Percentiles rank a stretch among this genome's conserved stretches.
Evolutionary conservation across 2,329 filamentous ascomycete species (phyloP).

Genomic region (Arthrobotrys conoides): DNA sequence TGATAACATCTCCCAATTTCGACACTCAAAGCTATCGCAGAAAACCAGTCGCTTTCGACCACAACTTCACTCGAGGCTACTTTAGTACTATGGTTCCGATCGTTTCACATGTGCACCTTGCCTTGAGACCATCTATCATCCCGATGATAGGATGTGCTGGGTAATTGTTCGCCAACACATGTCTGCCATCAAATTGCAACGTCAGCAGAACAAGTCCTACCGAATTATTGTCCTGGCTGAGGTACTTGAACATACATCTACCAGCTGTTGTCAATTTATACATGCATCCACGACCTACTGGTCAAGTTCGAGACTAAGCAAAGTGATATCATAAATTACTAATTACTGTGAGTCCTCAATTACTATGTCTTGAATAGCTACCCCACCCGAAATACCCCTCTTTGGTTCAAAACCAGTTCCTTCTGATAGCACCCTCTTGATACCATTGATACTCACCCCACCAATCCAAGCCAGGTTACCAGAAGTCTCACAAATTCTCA

Average conservation of each 20-base stretch:
- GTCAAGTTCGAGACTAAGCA: constrained; percentile 1
- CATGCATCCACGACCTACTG: background rate
- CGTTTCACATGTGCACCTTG: too few species aligned
- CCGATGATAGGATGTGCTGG: background rate
- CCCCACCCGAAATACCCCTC: constrained; percentile 33
- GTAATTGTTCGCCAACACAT: constrained; percentile 8
- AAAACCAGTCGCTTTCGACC: background rate
- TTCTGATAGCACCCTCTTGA: constrained; percentile 15
- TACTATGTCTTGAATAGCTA: constrained; percentile 19
- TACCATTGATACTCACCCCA: constrained; percentile 48
- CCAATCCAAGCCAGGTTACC: constrained; percentile 21
- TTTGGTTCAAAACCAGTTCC: constrained; percentile 14
- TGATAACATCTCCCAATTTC: too few species aligned
- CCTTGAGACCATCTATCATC: background rate
- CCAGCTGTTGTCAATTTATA: background rate
- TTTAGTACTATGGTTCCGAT: background rate
- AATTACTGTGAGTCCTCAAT: background rate
- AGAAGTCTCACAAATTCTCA: constrained; percentile 45
- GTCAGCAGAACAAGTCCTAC: background rate
- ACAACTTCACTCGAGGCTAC: background rate
- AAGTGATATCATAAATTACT: constrained; percentile 28
- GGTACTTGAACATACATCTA: constrained; percentile 1
- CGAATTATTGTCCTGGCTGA: background rate
- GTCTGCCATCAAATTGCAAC: constrained; percentile 7
- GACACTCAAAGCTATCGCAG: too few species aligned